Evolutionary conservation across 768 basidiomycete species (phyloP).

Genomic region (Dictyophora rubrovolvata): DNA sequence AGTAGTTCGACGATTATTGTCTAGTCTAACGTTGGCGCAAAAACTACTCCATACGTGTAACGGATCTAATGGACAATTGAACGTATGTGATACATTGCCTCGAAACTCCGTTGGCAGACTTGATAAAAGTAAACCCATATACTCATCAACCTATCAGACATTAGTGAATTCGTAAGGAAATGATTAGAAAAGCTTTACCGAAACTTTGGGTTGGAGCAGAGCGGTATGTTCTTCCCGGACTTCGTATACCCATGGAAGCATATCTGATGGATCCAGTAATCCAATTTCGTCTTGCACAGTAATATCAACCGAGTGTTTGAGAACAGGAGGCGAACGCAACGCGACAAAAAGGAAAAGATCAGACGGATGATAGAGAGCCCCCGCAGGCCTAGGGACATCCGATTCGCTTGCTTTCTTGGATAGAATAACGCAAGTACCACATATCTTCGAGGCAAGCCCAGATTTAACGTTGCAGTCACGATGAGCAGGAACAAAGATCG

Average conservation of each 20-base stretch:
- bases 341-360: conserved; percentile 42
- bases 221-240: conserved; percentile 5
- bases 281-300: conserved; percentile 27
- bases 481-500: conserved; percentile 29
- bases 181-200: background rate
- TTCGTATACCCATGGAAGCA: conserved; percentile 36
- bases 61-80: conserved; percentile 18
- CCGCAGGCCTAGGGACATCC: conserved; percentile 18
- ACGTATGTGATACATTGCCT: background rate
- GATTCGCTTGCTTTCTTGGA: conserved; percentile 28
- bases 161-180: background rate
- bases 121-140: background rate
- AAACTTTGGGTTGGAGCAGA: background rate
- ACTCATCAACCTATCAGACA: background rate
- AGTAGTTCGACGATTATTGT: background rate
- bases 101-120: background rate
- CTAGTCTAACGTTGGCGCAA: conserved; percentile 21
- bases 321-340: conserved; percentile 35
- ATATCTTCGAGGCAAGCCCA: conserved; percentile 5
- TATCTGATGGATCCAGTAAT: conserved; percentile 51
- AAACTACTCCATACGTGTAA: conserved; percentile 33
- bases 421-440: conserved; percentile 31
- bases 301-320: conserved; percentile 18
- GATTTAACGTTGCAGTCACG: background rate
- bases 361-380: conserved; percentile 24